Evolutionary conservation across 495 filamentous ascomycete genomes (phyloP), one percentile per base, ranked within the genome.

Genomic region (Pseudotulostoma volvatum): DNA sequence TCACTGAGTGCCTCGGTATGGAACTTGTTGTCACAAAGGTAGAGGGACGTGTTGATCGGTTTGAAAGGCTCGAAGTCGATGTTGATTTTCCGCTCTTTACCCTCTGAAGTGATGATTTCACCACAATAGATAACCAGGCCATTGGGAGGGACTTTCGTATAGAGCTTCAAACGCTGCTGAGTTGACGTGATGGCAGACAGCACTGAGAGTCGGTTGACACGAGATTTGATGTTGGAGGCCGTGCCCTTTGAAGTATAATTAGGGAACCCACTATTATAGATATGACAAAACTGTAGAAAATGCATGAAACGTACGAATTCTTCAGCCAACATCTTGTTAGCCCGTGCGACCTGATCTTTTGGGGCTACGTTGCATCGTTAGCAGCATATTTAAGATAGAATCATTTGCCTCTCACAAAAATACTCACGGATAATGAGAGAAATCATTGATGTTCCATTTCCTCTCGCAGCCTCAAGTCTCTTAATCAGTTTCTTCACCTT

Each of bases 41-140:
- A 97, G 7, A 97, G 75, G 7, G 90, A 97, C 3, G 90, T 97
- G 61, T 97, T 97, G 74, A 97, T 96, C 15, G 90, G 88, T 69
- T 96, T 97, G 71, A 97, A 97, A 9, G 90, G 90, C 56, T 97
- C 90, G 54, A 97, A 97, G 52, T 96, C 92, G 55, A 96, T 96
- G 63, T 96, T 97, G 65, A 97, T 90, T 70, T 93, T 96, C 44
- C 90, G 73, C 61, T 97, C 90, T 59, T 97, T 97, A 59, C 90
- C 90, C 67, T 97, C 90, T 7, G 77, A 79, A 11, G 90, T 97
- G 66, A 97, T 85, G 57, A 97, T 94, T 93, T 97, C 90, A 76
- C 90, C 90, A 62, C 90, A 97, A 70, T 97, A 97, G 41, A 97
- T 81, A 37, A 97, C 90, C 36, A 97, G 66, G 39, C 90, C 90